Evolutionary conservation across 2,329 filamentous ascomycete species (phyloP).

Genomic region (Proliferodiscus dingleyae): DNA sequence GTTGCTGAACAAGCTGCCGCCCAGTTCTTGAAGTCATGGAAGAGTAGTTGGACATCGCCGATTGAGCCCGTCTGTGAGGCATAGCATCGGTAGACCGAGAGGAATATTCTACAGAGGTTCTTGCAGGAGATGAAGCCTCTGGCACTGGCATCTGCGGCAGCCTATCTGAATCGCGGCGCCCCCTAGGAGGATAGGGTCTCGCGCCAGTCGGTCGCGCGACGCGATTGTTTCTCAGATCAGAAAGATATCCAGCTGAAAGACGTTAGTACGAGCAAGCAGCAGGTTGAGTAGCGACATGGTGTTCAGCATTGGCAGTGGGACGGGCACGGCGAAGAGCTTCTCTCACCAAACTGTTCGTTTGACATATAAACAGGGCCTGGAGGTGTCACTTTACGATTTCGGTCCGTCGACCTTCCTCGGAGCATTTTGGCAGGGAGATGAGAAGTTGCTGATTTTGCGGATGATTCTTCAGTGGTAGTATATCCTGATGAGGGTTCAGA

Average conservation of each 20-base stretch:
- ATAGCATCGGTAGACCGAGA: constrained; percentile 26
- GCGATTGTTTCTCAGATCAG: constrained; percentile 65
- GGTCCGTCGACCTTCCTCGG: constrained; percentile 31
- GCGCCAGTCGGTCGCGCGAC: constrained; percentile 65
- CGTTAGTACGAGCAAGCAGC: constrained; percentile 12
- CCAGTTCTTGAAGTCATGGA: constrained; percentile 28
- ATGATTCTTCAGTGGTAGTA: neutral
- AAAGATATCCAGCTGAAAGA: constrained; percentile 60
- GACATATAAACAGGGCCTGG: constrained; percentile 61
- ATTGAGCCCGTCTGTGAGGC: constrained; percentile 27
- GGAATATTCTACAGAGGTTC: constrained; percentile 15
- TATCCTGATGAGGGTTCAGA: neutral
- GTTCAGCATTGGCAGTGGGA: neutral
- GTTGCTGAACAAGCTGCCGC: constrained; percentile 26
- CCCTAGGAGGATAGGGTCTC: constrained; percentile 52
- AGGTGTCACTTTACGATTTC: constrained; percentile 51
- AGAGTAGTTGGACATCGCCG: constrained; percentile 27
- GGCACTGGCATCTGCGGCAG: constrained; percentile 32
- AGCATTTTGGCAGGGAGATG: constrained; percentile 19
- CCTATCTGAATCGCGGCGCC: constrained; percentile 30
- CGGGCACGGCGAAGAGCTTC: constrained; percentile 1
- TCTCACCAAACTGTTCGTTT: constrained; percentile 61
- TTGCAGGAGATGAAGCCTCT: constrained; percentile 10
- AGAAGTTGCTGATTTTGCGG: neutral
- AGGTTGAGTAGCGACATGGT: neutral